A percentile compares a stretch with the other conserved stretches of the same genome.
Evolutionary conservation across 768 basidiomycete species (phyloP).

Genomic region (Suillus subluteus): DNA sequence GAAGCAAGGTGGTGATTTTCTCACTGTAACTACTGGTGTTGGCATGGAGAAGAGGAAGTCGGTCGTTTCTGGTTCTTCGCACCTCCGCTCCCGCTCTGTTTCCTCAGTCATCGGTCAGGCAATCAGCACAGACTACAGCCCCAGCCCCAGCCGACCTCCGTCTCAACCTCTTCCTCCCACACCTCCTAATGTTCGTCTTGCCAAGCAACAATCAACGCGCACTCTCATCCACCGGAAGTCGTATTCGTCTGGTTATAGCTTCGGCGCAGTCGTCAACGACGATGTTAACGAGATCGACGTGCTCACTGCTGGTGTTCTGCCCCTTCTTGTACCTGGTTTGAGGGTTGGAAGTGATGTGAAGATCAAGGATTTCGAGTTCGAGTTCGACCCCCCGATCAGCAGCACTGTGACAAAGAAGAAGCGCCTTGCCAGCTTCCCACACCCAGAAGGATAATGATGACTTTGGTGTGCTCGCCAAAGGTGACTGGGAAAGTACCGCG

Average conservation of each 20-base stretch:
- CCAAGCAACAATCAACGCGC: constrained; percentile 47
- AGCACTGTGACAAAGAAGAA: constrained; percentile 42
- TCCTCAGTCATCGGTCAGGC: constrained; percentile 50
- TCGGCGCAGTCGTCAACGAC: constrained; percentile 54
- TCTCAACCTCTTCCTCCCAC: constrained; percentile 74
- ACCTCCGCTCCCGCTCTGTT: constrained; percentile 65
- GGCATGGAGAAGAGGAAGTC: constrained; percentile 32
- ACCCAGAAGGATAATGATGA: constrained; percentile 21
- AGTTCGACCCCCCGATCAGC: constrained; percentile 38
- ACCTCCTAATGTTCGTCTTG: constrained; percentile 66
- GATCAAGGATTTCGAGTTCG: constrained; percentile 49
- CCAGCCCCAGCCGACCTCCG: constrained; percentile 58
- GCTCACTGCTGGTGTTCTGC: constrained; percentile 69
- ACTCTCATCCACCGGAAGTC: constrained; percentile 61
- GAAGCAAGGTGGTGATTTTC: constrained; percentile 23
- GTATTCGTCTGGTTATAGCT: constrained; percentile 66
- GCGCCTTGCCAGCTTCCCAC: constrained; percentile 23
- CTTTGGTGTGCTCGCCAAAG: constrained; percentile 32
- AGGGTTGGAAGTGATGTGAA: constrained; percentile 59
- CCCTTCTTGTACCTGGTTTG: constrained; percentile 68
- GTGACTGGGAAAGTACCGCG: constrained; percentile 58
- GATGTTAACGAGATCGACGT: constrained; percentile 69
- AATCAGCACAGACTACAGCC: constrained; percentile 44
- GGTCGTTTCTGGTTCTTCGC: constrained; percentile 35
- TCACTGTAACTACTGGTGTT: constrained; percentile 39